Evolutionary conservation across 2,329 filamentous ascomycete species (phyloP).

Genomic region (Furcasterigmium sp.): DNA sequence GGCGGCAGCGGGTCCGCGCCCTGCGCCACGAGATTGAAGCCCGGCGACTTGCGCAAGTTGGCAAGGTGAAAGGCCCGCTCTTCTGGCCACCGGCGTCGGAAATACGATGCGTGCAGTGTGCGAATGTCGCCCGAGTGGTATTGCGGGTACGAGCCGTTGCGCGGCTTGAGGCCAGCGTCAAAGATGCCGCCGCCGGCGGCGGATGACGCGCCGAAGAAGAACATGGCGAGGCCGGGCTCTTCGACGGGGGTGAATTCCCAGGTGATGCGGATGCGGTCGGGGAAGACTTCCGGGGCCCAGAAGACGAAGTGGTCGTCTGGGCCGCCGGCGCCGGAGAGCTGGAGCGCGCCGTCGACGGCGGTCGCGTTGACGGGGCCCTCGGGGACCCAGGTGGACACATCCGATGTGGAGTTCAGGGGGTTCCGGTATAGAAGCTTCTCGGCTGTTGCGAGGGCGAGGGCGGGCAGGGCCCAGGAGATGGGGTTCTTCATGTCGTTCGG

Average conservation of each 20-base stretch:
- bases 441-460: slow-evolving; percentile 7
- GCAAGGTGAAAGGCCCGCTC: slow-evolving; percentile 22
- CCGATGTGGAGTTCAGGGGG: slow-evolving; percentile 18
- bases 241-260: slow-evolving; percentile 24
- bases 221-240: slow-evolving; percentile 25
- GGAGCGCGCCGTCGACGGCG: slow-evolving; percentile 19
- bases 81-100: slow-evolving; percentile 18
- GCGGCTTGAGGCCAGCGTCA: slow-evolving; percentile 16
- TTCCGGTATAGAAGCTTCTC: slow-evolving; percentile 23
- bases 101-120: slow-evolving; percentile 15
- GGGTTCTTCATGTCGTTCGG: too few relatives aligned
- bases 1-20: slow-evolving; percentile 22
- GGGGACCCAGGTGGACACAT: slow-evolving; percentile 20
- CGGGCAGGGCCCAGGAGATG: slow-evolving; percentile 3
- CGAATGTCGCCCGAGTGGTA: slow-evolving; percentile 16
- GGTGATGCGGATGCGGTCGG: slow-evolving; percentile 22
- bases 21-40: slow-evolving; percentile 20
- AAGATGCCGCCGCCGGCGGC: slow-evolving; percentile 21
- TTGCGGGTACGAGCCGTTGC: slow-evolving; percentile 17
- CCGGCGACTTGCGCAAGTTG: slow-evolving; percentile 23
- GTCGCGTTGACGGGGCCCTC: slow-evolving; percentile 20
- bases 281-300: slow-evolving; percentile 24
- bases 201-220: slow-evolving; percentile 25
- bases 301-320: slow-evolving; percentile 23
- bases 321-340: slow-evolving; percentile 18